Evolutionary conservation across 345 rosid genomes (phyloP), one percentile per base, ranked within the genome.

Genomic region (Kandelia obovata): DNA sequence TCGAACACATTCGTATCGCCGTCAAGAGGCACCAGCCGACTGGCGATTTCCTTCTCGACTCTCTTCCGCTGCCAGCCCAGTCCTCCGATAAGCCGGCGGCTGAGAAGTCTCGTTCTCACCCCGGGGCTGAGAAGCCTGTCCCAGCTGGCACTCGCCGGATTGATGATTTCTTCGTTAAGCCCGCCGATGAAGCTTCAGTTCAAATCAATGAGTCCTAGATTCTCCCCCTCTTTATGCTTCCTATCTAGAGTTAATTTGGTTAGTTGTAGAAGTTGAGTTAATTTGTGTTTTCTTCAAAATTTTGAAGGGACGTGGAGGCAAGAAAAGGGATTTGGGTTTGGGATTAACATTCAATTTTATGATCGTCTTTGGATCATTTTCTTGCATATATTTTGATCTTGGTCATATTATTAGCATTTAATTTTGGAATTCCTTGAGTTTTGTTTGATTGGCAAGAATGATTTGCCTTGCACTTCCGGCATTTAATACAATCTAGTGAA

Each of bases 11-110:
- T 37, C 80, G 89, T 68, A 64, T 63, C 60, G 96, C 97, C 25
- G 89, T 84, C 27, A 85, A 85, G 76, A 76, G 91, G 75, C 99
- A 92, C 79, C 89, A 70, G 27, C 96, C 92, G 28, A 92, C 87
- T 0, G 79, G 81, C 46, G 99, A 94, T 81, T 91, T 94, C 73
- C 88, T 94, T 32, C 85, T 89, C 21, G 97, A 94, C 62, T 89
- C 95, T 63, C 97, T 94, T 23, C 96, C 95, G 0, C 6, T 55
- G 70, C 86, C 93, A 7, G 25, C 76, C 61, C 89, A 58, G 77
- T 23, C 82, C 2, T 52, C 52, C 35, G 76, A 82, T 23, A 66
- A 63, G 20, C 35, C 76, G 0, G 68, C 73, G 1, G 56, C 74
- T 3, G 77, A 71, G 37, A 77, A 70, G 43, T 55, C 30, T 20